Percentiles rank a stretch among this genome's conserved stretches.
These are phyloP conservation scores for Endocarpon pusillum DNA, from an alignment of 495 filamentous ascomycete genomes.

Conservation along the genomic window DNA sequence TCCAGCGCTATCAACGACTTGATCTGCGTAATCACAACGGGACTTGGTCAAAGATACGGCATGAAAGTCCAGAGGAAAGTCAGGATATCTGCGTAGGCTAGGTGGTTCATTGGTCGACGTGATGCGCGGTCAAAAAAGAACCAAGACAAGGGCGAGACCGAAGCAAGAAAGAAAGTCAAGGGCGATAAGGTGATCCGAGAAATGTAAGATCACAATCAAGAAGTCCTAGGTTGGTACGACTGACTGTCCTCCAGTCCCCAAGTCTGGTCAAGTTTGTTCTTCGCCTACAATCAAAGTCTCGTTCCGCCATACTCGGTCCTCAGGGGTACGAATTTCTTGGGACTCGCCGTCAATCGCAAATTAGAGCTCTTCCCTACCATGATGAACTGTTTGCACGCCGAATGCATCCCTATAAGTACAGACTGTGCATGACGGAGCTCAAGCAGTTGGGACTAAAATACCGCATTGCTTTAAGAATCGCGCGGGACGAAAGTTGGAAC, in stretches of 20 bases:
- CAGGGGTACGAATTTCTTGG: constrained; percentile 86
- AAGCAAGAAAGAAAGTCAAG: constrained; percentile 36
- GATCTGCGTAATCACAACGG: too few relatives aligned
- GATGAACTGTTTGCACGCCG: constrained; percentile 56
- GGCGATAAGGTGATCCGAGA: constrained; percentile 42
- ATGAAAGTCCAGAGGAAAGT: too few relatives aligned
- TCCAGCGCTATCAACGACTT: too few relatives aligned
- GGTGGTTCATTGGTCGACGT: constrained; percentile 11
- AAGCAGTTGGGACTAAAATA: constrained; percentile 88
- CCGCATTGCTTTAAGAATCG: constrained; percentile 72
- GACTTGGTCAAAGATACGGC: too few relatives aligned
- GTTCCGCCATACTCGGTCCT: constrained; percentile 68
- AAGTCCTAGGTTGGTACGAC: not conserved
- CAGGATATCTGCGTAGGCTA: constrained; percentile 9
- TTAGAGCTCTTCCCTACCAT: constrained; percentile 70
- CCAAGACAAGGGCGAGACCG: constrained; percentile 29
- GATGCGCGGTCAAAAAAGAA: constrained; percentile 27
- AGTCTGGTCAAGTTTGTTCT: constrained; percentile 79
- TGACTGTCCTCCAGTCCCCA: constrained; percentile 30
- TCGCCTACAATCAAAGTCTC: constrained; percentile 81
- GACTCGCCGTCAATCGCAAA: constrained; percentile 79
- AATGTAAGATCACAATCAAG: constrained; percentile 27
- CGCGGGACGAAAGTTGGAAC: constrained; percentile 80
- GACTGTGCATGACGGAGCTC: constrained; percentile 49
- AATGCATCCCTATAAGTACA: constrained; percentile 34